Evolutionary conservation across 2,329 filamentous ascomycete species (phyloP), one percentile per base, ranked within the genome.

Genomic region (Curvularia verruculosa): DNA sequence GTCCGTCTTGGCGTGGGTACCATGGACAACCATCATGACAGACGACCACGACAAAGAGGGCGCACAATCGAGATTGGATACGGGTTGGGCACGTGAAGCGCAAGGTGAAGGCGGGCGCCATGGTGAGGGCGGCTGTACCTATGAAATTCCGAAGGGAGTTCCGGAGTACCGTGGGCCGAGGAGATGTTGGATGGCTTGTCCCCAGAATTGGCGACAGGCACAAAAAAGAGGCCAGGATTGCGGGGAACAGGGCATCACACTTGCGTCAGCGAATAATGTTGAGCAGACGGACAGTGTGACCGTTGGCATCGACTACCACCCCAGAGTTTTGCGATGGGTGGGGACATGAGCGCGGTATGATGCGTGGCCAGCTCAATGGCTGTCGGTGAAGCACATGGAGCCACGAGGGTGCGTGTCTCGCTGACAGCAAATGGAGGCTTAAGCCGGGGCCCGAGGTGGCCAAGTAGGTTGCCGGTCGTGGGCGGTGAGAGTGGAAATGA

Each of bases 141-240:
- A 5, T n/a, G 12, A 36, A 2, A n/a, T 36, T 36, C 5, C 34
- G 5, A 36, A n/a, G 34, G 15, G 15, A 4, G 15, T 8, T n/a
- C 15, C 15, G 5, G 13, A 36, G 15, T 18, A 8, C 15, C 15
- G 15, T 6, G 15, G 63, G 70, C 72, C 72, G 66, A 66, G 72
- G 72, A 74, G 70, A 75, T 71, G 70, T 49, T 65, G 40, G 48
- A 59, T 46, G 53, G 60, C 60, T 61, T 60, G 47, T 44, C 56
- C 48, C 56, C 49, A 60, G 56, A 54, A 10, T 60, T 40, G 57
- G 49, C 61, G 57, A 53, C 54, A 43, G 55, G 51, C 54, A 60
- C 49, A 48, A 65, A 60, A 52, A 59, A 48, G 46, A 65, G 61
- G 66, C 65, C 65, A 65, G 57, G 58, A n/a, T 60, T 71, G 71